A percentile compares a stretch with the other conserved stretches of the same genome.
Conservation (phyloP, 225 moss, liverwort and hornwort genomes). For the Antitrichia curtipendula region DNA sequence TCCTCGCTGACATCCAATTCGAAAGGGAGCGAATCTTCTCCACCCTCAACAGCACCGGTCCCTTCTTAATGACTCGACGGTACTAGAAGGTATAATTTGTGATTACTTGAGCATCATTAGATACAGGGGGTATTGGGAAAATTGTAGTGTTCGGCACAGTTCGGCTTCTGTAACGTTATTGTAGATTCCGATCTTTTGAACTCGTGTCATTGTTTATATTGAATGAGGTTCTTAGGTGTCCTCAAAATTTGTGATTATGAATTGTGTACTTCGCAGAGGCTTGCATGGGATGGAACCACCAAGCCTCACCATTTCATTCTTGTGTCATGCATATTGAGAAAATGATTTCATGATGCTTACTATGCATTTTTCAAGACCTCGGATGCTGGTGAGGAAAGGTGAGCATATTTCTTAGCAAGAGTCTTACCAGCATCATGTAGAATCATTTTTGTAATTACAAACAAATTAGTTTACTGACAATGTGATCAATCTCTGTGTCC, state of each 20-base stretch:
- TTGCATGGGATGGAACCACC: not conserved
- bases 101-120: not conserved
- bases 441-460: not conserved
- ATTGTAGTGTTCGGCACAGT: not conserved
- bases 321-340: not conserved
- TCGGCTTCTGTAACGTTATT: not conserved
- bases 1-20: conserved; percentile 1
- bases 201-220: conserved; percentile 4
- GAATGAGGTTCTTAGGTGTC: not conserved
- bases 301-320: not conserved
- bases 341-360: not conserved
- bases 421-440: not conserved
- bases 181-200: not conserved
- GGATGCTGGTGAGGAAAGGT: not conserved
- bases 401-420: not conserved
- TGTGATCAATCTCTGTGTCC: not conserved
- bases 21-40: not conserved
- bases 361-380: not conserved
- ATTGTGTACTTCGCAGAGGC: conserved; percentile 3
- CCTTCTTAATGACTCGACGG: not conserved
- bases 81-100: not conserved
- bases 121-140: not conserved
- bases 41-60: conserved; percentile 2
- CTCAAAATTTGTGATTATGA: conserved; percentile 8
- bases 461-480: not conserved